Evolutionary conservation across 345 rosid genomes (phyloP), one percentile per base, ranked within the genome.

Genomic region (Turritis glabra): DNA sequence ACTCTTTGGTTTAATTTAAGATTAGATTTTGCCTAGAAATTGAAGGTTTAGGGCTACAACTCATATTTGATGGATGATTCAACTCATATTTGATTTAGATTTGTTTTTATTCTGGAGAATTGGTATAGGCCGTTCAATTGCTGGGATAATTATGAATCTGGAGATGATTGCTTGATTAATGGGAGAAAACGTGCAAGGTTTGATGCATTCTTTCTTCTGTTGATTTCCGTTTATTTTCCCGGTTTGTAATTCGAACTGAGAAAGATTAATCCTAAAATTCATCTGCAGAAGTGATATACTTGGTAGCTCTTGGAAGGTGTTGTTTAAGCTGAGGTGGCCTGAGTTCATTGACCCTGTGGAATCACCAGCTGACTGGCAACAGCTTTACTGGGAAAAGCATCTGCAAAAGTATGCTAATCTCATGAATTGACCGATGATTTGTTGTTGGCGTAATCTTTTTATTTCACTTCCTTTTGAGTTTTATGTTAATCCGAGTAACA

Each of bases 351-450:
- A 81, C 21, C 22, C 5, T 60, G 46, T 69, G 40, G 54, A 71
- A 38, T 69, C 80, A 51, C n/a, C 84, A 5, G 80, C 29, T 79
- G 88, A 86, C 27, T 94, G 97, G 97, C 87, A 78, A 58, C 93
- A 82, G 73, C 71, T 77, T 29, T 92, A 92, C 55, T 91, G 97
- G 98, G 88, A 91, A 81, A 82, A 80, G 6, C 97, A 94, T 85
- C 63, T 94, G 64, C 97, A 90, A 63, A 81, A 82, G 97, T 87
- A 83, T 79, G 78, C 32, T 5, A 23, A 2, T 35, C 1, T 41
- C 17, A 71, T 73, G 66, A 57, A 29, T 12, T 72, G 61, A 14
- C 32, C 18, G 14, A 50, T 60, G 17, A 38, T 62, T 25, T 21
- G 18, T 76, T 33, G 5, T 25, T 11, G 0, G 4, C 27, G 27